A percentile compares a stretch with the other conserved stretches of the same genome.
phyloP scores from a whole-genome alignment of 2,329 filamentous ascomycete species.

The Chalaropsis thielavioides region DNA sequence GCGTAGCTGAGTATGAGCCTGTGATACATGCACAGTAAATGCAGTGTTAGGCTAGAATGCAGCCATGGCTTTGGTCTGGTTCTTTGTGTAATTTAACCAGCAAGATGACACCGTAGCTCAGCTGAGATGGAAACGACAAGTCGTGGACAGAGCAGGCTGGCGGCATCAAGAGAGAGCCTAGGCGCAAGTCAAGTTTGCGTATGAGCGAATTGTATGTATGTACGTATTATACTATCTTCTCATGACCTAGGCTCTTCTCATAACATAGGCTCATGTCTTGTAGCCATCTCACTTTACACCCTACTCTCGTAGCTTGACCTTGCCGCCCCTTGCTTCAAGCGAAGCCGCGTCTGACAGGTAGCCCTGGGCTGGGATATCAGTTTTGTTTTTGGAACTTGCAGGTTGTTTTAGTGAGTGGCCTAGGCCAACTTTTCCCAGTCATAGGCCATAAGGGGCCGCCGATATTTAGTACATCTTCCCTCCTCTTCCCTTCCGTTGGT shows the following conservation, averaged over 20 bases:
- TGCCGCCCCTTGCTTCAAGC: background rate
- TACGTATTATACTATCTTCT: background rate
- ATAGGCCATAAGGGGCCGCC: too few species aligned
- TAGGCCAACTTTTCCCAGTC: background rate
- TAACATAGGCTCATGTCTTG: background rate
- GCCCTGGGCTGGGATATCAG: background rate
- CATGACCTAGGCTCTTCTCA: background rate
- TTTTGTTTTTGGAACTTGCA: background rate
- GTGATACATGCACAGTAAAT: too few species aligned
- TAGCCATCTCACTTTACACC: background rate
- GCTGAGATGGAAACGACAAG: too few species aligned
- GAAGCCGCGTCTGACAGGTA: background rate
- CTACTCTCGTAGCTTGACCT: background rate
- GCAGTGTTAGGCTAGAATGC: too few species aligned
- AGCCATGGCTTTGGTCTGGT: too few species aligned
- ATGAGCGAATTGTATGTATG: background rate
- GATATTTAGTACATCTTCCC: too few species aligned
- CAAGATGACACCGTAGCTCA: too few species aligned
- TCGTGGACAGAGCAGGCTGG: too few species aligned
- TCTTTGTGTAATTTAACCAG: too few species aligned
- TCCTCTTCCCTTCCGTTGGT: too few species aligned
- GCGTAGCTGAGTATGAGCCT: too few species aligned
- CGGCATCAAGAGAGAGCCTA: background rate
- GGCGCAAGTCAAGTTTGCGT: background rate
- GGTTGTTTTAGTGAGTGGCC: background rate